Percentiles rank a stretch among this genome's conserved stretches.
Conservation (phyloP, 495 filamentous ascomycete species). For the Podospora pseudopauciseta region DNA sequence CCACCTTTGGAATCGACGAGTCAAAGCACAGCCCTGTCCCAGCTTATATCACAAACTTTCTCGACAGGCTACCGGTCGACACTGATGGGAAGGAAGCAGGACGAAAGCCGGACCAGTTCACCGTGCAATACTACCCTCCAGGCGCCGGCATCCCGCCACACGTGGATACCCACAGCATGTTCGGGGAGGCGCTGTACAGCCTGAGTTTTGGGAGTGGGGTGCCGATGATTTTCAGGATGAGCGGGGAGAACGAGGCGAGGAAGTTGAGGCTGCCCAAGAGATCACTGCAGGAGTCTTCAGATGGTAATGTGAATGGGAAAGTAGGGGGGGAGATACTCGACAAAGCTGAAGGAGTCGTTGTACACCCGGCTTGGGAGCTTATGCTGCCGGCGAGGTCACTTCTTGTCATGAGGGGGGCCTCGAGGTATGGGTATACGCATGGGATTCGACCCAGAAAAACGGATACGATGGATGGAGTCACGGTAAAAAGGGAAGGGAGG, state of each 20-base stretch:
- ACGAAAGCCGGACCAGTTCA: constrained; percentile 33
- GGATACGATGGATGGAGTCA: constrained; percentile 24
- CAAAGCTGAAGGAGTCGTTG: not conserved
- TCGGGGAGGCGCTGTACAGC: constrained; percentile 32
- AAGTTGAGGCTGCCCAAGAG: constrained; percentile 33
- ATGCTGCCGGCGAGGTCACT: constrained; percentile 29
- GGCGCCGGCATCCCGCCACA: constrained; percentile 36
- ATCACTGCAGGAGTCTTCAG: constrained; percentile 12
- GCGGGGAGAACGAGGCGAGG: constrained; percentile 31
- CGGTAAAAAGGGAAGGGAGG: constrained; percentile 24
- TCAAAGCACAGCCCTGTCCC: constrained; percentile 27
- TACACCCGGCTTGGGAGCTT: constrained; percentile 24
- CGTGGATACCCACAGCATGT: constrained; percentile 36
- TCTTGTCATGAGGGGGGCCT: constrained; percentile 30
- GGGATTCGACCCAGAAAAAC: constrained; percentile 32
- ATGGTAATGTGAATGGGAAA: not conserved
- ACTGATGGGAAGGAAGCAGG: not conserved
- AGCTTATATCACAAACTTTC: constrained; percentile 24
- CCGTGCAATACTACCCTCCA: constrained; percentile 35
- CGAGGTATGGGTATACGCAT: constrained; percentile 33
- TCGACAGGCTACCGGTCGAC: constrained; percentile 29
- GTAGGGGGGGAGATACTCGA: not conserved
- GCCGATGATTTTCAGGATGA: constrained; percentile 28
- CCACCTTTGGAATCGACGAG: constrained; percentile 31
- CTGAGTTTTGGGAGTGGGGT: constrained; percentile 31